These are phyloP conservation scores for Phlebiopsis gigantea DNA, from an alignment of 768 basidiomycete genomes.

Conservation along the genomic window DNA sequence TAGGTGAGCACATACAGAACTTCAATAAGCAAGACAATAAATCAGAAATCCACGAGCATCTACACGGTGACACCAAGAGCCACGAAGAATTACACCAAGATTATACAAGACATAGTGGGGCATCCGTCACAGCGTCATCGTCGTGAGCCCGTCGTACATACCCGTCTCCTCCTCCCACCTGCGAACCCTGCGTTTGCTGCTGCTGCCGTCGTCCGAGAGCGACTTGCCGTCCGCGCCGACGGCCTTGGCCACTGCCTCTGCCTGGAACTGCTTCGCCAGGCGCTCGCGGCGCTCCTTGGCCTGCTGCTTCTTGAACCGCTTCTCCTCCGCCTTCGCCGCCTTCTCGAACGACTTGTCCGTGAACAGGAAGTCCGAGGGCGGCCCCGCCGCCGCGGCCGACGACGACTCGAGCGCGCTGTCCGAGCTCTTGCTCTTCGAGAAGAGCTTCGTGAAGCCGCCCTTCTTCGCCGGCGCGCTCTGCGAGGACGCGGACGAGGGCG, in stretches of 20 bases:
- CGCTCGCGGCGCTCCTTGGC: conserved; percentile 34
- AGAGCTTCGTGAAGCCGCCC: background rate
- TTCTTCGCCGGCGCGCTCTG: background rate
- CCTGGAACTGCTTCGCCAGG: conserved; percentile 42
- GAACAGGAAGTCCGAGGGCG: background rate
- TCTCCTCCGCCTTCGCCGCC: conserved; percentile 30
- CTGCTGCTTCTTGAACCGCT: conserved; percentile 37
- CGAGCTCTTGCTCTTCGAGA: background rate
- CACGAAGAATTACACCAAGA: conserved; percentile 1
- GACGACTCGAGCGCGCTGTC: background rate
- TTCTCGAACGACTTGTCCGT: background rate
- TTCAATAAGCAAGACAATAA: conserved; percentile 2
- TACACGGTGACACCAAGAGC: background rate
- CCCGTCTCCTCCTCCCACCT: conserved; percentile 16
- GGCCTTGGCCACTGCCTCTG: conserved; percentile 28
- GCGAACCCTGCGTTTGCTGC: background rate
- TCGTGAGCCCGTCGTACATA: conserved; percentile 15
- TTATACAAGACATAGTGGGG: background rate
- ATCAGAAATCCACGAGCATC: background rate
- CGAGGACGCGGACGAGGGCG: background rate
- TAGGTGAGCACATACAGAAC: conserved; percentile 3
- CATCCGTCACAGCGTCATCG: background rate
- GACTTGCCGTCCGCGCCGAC: conserved; percentile 12
- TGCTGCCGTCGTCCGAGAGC: conserved; percentile 2
- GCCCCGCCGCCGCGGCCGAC: background rate